Evolutionary conservation across 176 grass and related monocot species (phyloP), one percentile per base, ranked within the genome.

Genomic region (Carex parvula): DNA sequence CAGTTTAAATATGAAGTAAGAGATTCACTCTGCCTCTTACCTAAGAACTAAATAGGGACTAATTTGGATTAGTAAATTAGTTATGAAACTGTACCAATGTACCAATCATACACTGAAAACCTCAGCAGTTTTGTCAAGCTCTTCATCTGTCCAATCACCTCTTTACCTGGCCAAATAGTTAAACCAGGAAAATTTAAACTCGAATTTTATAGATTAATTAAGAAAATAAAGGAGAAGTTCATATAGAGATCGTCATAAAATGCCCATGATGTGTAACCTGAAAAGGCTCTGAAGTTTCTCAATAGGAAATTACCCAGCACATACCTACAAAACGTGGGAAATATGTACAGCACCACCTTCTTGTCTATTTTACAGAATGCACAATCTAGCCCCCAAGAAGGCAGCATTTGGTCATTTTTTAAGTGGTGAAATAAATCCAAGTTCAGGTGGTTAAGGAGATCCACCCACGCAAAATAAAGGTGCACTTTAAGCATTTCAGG

Each of bases 101-200:
- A n/a, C n/a, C n/a, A n/a, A n/a, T n/a, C n/a, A n/a, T n/a, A n/a
- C n/a, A n/a, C n/a, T n/a, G n/a, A n/a, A n/a, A n/a, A n/a, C 96
- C 78, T 93, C 93, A 18, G 92, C 92, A 89, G 96, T 98, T 82
- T 90, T 60, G 30, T 95, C 91, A 84, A 98, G 87, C 70, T 95
- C 91, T 75, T 91, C 92, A 39, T 95, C 91, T n/a, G 91, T 98
- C 94, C 94, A 97, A 16, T 97, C 91, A 85, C 74, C 81, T 62
- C 89, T 91, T 88, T 91, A 76, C 91, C 91, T 93, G 59, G 70
- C 61, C 10, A 86, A 33, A 91, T 11, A 81, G 17, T 77, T 56
- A 56, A 56, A 56, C 52, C 50, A 77, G 2, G 13, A 53, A 53
- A 54, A 12, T 30, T 56, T 8, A 56, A 30, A 77, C 24, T 77